Base-by-base conservation (phyloP, 2,329 filamentous ascomycete species). In the Apiospora sp. region DNA sequence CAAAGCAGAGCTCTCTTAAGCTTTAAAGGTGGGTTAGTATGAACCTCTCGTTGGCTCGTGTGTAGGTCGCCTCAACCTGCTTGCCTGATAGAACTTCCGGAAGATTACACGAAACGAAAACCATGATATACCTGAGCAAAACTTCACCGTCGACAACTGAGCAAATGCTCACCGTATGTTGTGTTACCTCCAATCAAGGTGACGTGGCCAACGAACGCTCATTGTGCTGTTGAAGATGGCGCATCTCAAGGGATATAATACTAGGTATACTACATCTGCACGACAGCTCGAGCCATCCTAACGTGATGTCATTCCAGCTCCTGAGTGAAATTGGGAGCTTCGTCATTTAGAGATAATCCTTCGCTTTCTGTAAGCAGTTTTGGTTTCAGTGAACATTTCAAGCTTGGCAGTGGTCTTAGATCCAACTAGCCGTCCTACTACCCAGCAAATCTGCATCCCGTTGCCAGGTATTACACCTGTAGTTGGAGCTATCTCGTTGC, bases 1-100 rank as follows among this genome's bases (percentile, higher is more conserved):
- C 58, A 37, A n/a, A n/a, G 30, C 8, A 64, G 54, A 64, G 22
- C 58, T 41, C 58, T 64, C 58, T 30, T 30, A 64, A 64, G 58
- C 58, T 64, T 64, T 61, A n/a, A n/a, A 22, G 30, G 27, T 61
- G 58, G 58, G 19, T 19, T 41, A 41, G 19, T 13, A 24, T 24
- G 49, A 24, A 24, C 49, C 24, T 64, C 22, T 34, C 34, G 34
- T 41, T 41, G 58, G 30, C 58, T n/a, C n/a, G 49, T 51, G 49
- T 51, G n/a, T 27, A 51, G 24, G 3, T 24, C 49, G 49, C 34
- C 30, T 24, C 34, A 19, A 30, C 30, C 8, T n/a, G n/a, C n/a
- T n/a, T n/a, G n/a, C n/a, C n/a, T n/a, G 34, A 41, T 64, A 19
- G 22, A 64, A n/a, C 34, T 24, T n/a, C 58, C 30, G 30, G 19